Percentiles rank a stretch among this genome's conserved stretches.
Conservation (phyloP, 768 basidiomycete species). For the Phlebiopsis flavidoalba region DNA sequence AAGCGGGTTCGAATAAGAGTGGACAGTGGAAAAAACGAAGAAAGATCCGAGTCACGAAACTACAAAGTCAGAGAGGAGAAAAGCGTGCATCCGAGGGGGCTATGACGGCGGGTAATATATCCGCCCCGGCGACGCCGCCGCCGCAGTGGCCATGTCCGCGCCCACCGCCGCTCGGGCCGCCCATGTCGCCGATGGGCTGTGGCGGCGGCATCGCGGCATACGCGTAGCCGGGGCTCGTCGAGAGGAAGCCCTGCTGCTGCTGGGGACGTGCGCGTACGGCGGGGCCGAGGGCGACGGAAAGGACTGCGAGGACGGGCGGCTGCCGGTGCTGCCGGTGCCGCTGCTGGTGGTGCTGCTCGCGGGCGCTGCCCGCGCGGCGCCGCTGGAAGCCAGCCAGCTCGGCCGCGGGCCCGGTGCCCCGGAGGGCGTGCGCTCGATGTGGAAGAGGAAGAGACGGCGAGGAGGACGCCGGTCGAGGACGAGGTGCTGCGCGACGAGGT, state of each 20-base stretch:
- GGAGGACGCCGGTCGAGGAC: constrained; percentile 56
- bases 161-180: neutral
- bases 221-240: neutral
- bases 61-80: neutral
- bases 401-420: constrained; percentile 51
- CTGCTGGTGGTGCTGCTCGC: constrained; percentile 21
- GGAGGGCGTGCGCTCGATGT: constrained; percentile 51
- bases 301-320: constrained; percentile 21
- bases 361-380: constrained; percentile 17
- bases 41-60: neutral
- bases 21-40: neutral
- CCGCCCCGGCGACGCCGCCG: neutral
- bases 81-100: neutral
- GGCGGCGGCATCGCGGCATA: neutral
- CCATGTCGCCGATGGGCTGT: neutral
- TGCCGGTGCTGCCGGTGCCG: constrained; percentile 25
- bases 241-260: neutral
- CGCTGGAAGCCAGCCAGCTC: constrained; percentile 51
- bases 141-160: neutral
- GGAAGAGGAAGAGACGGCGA: constrained; percentile 62
- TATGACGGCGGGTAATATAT: constrained; percentile 1
- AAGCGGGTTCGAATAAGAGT: neutral
- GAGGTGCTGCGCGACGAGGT: constrained; percentile 66
- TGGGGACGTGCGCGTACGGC: constrained; percentile 1
- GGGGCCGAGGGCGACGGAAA: constrained; percentile 11